Conservation (phyloP, 192 early-diverging fungal genomes). For the Fimicolochytrium jonesii region DNA sequence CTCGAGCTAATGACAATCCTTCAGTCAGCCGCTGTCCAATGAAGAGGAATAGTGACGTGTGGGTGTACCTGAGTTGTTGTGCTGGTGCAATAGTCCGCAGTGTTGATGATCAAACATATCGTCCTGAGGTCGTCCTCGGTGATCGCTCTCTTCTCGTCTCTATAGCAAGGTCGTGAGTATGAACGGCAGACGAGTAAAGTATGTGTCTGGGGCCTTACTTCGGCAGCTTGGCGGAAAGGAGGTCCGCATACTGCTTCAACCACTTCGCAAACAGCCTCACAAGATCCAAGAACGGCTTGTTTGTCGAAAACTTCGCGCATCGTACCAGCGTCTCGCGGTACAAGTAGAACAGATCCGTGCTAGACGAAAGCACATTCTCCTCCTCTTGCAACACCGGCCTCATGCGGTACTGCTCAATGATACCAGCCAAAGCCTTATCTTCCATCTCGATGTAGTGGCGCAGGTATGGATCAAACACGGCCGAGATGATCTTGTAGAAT, state of each 20-base stretch:
- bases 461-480: slow-evolving; percentile 84
- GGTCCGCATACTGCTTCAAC: slow-evolving; percentile 72
- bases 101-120: slow-evolving; percentile 82
- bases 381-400: slow-evolving; percentile 47
- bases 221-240: slow-evolving; percentile 69
- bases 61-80: slow-evolving; percentile 76
- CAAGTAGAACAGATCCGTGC: slow-evolving; percentile 86
- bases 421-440: slow-evolving; percentile 61
- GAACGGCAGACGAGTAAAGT: no score
- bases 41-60: no score
- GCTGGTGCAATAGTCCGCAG: slow-evolving; percentile 88
- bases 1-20: slow-evolving; percentile 66
- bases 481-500: slow-evolving; percentile 78
- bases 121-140: slow-evolving; percentile 65
- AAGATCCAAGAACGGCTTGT: slow-evolving; percentile 84
- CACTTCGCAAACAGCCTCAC: slow-evolving; percentile 74
- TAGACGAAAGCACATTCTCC: slow-evolving; percentile 73
- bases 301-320: slow-evolving; percentile 78
- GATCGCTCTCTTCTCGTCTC: slow-evolving; percentile 60
- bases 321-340: slow-evolving; percentile 86
- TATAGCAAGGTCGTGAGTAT: slow-evolving; percentile 14
- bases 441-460: slow-evolving; percentile 83
- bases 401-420: slow-evolving; percentile 50
- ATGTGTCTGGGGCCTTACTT: slow-evolving; percentile 43
- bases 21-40: no score